Evolutionary conservation across 257 asterid genomes (phyloP).

Genomic region (Solanum chiquidenum): DNA sequence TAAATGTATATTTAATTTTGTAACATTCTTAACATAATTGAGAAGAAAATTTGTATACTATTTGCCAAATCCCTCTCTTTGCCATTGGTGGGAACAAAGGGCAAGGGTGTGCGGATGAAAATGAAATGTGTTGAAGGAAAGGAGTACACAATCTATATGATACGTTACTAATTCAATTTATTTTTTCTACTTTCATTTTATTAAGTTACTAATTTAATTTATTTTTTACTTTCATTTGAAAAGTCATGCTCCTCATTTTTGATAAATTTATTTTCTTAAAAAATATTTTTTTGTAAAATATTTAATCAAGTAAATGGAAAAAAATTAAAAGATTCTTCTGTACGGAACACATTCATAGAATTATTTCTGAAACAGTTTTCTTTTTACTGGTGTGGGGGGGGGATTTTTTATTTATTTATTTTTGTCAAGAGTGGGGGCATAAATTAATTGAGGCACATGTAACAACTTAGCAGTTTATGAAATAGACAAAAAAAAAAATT

Average conservation of each 20-base stretch:
- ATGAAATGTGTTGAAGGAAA: too few species aligned
- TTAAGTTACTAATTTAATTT: too few species aligned
- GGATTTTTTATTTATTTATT: too few species aligned
- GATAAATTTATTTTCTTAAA: background rate
- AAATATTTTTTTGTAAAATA: too few species aligned
- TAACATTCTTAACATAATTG: too few species aligned
- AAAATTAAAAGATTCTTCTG: background rate
- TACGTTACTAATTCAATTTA: background rate
- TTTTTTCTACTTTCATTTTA: too few species aligned
- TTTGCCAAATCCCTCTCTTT: rapidly evolving
- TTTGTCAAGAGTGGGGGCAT: background rate
- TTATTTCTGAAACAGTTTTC: background rate
- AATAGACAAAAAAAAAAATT: background rate
- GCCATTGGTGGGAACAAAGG: background rate
- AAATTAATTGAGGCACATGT: background rate
- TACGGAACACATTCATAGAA: background rate
- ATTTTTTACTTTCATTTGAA: background rate
- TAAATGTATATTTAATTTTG: too few species aligned
- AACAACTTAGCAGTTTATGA: background rate
- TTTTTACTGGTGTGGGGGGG: background rate
- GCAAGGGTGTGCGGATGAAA: too few species aligned
- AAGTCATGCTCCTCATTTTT: background rate
- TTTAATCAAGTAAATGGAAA: background rate
- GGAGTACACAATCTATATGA: background rate
- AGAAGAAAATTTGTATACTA: too few species aligned